These are phyloP conservation scores for Calcarisporium arbuscula DNA, from an alignment of 2,329 filamentous ascomycete species.

Conservation along the genomic window DNA sequence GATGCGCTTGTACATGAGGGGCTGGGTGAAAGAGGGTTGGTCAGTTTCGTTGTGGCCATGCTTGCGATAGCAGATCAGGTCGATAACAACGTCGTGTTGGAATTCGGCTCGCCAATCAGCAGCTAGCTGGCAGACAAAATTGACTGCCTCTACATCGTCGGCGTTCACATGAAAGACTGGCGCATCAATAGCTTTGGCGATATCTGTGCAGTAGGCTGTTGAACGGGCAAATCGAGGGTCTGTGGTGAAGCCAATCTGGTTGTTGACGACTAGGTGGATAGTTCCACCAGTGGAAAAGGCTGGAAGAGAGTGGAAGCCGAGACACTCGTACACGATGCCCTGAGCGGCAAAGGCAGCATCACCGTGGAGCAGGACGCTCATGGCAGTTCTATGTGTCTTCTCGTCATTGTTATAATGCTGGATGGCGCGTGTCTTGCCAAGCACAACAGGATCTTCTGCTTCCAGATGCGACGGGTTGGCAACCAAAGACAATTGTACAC, in stretches of 20 bases:
- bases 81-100: conserved; percentile 96
- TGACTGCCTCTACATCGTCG: conserved; percentile 96
- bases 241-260: conserved; percentile 99
- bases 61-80: conserved; percentile 98
- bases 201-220: conserved; percentile 97
- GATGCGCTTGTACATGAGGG: conserved; percentile 99
- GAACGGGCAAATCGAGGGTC: conserved; percentile 96
- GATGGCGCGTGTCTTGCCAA: conserved; percentile 95
- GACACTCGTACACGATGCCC: conserved; percentile 96
- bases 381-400: conserved; percentile 78
- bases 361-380: conserved; percentile 94
- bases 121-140: conserved; percentile 95
- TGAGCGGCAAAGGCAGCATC: conserved; percentile 96
- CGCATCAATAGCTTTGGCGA: conserved; percentile 97
- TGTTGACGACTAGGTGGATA: conserved; percentile 96
- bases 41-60: conserved; percentile 99
- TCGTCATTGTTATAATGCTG: conserved; percentile 99
- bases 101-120: conserved; percentile 98
- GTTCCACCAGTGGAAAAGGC: conserved; percentile 97
- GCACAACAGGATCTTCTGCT: conserved; percentile 94
- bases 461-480: conserved; percentile 98
- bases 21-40: conserved; percentile 99
- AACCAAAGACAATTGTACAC: conserved; percentile 96
- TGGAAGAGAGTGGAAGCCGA: conserved; percentile 93
- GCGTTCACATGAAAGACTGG: conserved; percentile 99